Evolutionary conservation across 768 basidiomycete species (phyloP).

Genomic region (Rhodosporidiobolus odoratus): DNA sequence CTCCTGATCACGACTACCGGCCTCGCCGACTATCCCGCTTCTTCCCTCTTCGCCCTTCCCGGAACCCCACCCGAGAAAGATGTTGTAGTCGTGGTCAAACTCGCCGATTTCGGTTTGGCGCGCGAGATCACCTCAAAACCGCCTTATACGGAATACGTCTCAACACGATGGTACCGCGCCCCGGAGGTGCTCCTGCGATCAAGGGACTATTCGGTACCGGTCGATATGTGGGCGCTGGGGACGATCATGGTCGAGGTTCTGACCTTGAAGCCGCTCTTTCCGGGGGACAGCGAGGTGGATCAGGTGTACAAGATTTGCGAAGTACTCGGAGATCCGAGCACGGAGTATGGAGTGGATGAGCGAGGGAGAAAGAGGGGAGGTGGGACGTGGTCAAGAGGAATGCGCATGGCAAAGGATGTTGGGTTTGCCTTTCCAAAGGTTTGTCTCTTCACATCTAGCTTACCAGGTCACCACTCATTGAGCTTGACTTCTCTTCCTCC

Average conservation of each 20-base stretch:
- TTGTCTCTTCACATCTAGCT: conserved; percentile 39
- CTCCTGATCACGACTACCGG: conserved; percentile 97
- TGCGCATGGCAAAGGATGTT: conserved; percentile 76
- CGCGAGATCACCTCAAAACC: conserved; percentile 79
- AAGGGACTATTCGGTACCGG: conserved; percentile 88
- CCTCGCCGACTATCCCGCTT: conserved; percentile 78
- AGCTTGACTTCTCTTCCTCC: neutral
- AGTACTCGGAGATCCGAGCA: conserved; percentile 82
- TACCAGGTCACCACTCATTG: neutral
- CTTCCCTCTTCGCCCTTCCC: conserved; percentile 63
- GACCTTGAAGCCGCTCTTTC: conserved; percentile 91
- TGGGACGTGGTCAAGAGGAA: conserved; percentile 76
- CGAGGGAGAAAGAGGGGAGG: conserved; percentile 70
- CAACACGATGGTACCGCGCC: conserved; percentile 98
- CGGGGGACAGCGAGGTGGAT: conserved; percentile 85
- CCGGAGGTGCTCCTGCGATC: conserved; percentile 91
- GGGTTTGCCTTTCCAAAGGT: conserved; percentile 90
- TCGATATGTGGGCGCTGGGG: conserved; percentile 99
- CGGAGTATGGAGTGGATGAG: conserved; percentile 72
- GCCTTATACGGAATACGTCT: conserved; percentile 97
- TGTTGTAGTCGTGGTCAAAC: conserved; percentile 92
- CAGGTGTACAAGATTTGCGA: conserved; percentile 87
- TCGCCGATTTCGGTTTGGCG: conserved; percentile 96
- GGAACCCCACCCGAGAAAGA: conserved; percentile 71
- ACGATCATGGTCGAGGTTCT: conserved; percentile 96